phyloP scores from a whole-genome alignment of 1,284 basidiomycete species.

The Ustilago crameri region DNA sequence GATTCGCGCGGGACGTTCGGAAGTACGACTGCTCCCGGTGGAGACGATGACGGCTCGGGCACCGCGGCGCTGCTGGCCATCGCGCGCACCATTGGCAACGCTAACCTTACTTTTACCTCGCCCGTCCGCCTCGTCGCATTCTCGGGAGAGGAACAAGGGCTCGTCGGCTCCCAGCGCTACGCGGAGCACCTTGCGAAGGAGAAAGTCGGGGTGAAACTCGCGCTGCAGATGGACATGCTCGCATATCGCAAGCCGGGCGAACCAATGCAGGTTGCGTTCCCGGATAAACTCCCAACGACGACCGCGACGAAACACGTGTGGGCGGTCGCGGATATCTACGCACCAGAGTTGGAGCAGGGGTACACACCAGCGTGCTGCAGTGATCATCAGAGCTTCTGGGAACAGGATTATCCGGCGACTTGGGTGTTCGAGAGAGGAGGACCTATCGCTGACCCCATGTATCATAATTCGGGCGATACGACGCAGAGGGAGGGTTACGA shows the following conservation, averaged over 20 bases:
- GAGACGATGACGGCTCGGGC: conserved; percentile 58
- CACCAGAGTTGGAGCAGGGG: conserved; percentile 51
- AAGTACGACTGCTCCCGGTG: conserved; percentile 59
- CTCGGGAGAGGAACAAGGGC: conserved; percentile 68
- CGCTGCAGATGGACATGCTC: conserved; percentile 62
- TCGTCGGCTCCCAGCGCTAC: conserved; percentile 51
- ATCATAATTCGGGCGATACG: conserved; percentile 66
- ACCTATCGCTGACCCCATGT: conserved; percentile 65
- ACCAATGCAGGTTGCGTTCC: conserved; percentile 65
- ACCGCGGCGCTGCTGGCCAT: conserved; percentile 62
- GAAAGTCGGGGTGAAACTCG: conserved; percentile 23
- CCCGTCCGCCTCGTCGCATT: conserved; percentile 66
- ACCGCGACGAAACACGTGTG: conserved; percentile 55
- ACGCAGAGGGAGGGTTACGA: conserved; percentile 59
- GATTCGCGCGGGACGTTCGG: conserved; percentile 63
- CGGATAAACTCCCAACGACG: conserved; percentile 59
- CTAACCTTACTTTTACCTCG: conserved; percentile 31
- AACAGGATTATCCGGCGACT: conserved; percentile 45
- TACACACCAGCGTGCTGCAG: conserved; percentile 65
- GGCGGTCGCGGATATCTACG: conserved; percentile 60
- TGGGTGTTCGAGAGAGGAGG: conserved; percentile 68
- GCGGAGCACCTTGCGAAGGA: conserved; percentile 19
- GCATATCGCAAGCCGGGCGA: conserved; percentile 61
- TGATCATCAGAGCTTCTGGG: conserved; percentile 67
- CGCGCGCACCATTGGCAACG: conserved; percentile 48